Base-by-base conservation (phyloP, 176 grass and related monocot genomes). In the Stipa capillata region DNA sequence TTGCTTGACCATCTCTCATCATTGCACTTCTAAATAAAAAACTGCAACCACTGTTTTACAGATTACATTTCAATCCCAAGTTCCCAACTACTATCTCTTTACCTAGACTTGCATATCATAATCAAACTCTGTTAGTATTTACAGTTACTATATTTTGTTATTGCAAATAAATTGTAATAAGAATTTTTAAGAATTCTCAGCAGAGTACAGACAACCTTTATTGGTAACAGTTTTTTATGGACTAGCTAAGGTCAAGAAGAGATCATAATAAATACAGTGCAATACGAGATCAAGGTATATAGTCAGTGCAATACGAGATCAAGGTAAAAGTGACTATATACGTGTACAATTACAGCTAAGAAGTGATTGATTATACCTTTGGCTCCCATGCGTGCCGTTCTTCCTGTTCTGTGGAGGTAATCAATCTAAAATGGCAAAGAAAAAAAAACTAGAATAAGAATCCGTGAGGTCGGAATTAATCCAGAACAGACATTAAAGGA, bases 351-450 rank as follows among this genome's bases (percentile, higher is more conserved):
- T 72, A 23, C 25, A 61, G 34, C 28, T 37, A 68, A 84, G 2
- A 51, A 61, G n/a, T 37, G 64, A 58, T 49, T 37, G 64, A 58
- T 49, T 41, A 71, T 88, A 98, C 96, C 96, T 98, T 98, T 98
- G 49, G 96, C 96, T 81, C 96, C 96, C 92, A 94, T 98, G 8
- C 96, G 92, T 79, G 96, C 96, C 17, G 92, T 98, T 89, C 96
- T 87, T 71, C 96, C 96, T 9, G 96, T 94, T 83, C 96, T 84
- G 83, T 98, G 96, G 41, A 98, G 92, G 55, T 94, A 98, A 77
- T 98, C 96, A 89, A 98, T 94, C 96, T 94, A 85, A 78, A 78
- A 80, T 33, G 40, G 63, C 5, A 69, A n/a, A n/a, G n/a, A n/a
- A n/a, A n/a, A n/a, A n/a, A 78, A 59, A 2, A 79, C 52, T 53